Evolutionary conservation across 2,329 filamentous ascomycete species (phyloP).

Genomic region (Epichloe typhina): DNA sequence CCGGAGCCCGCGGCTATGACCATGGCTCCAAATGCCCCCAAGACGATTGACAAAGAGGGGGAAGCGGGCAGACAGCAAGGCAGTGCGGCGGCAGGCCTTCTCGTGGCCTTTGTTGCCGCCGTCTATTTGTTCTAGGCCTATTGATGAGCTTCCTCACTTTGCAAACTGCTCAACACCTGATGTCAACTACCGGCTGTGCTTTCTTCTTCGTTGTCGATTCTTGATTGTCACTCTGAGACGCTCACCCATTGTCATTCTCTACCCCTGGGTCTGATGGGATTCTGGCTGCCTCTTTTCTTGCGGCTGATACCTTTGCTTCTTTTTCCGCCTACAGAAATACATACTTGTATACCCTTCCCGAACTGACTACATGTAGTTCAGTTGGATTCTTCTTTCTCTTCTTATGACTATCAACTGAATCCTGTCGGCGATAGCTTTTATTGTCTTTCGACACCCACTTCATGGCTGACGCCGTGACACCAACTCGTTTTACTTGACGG

Average conservation of each 20-base stretch:
- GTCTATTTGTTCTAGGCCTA: constrained; percentile 30
- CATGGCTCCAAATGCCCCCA: constrained; percentile 18
- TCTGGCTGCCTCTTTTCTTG: neutral
- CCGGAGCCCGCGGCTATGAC: constrained; percentile 11
- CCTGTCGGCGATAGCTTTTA: constrained; percentile 23
- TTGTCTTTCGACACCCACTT: constrained; percentile 12
- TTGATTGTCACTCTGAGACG: neutral
- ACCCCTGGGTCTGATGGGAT: neutral
- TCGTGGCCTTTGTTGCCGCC: constrained; percentile 42
- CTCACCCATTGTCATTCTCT: neutral
- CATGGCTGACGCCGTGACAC: neutral
- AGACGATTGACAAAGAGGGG: constrained; percentile 27
- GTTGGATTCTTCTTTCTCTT: constrained; percentile 9
- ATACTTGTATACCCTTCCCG: constrained; percentile 8
- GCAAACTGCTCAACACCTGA: neutral
- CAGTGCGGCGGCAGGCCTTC: constrained; percentile 38
- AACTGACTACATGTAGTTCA: neutral
- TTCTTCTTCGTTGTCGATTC: constrained; percentile 2
- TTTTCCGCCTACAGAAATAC: neutral
- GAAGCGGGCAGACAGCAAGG: constrained; percentile 35
- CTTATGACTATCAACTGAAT: constrained; percentile 15
- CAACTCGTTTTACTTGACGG: neutral
- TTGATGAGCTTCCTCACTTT: neutral
- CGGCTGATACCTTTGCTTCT: neutral
- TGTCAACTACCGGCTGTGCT: neutral